Percentiles rank a stretch among this genome's conserved stretches.
These are phyloP conservation scores for Sordariomycetes sp. DNA, from an alignment of 2,329 filamentous ascomycete genomes.

Conservation along the genomic window DNA sequence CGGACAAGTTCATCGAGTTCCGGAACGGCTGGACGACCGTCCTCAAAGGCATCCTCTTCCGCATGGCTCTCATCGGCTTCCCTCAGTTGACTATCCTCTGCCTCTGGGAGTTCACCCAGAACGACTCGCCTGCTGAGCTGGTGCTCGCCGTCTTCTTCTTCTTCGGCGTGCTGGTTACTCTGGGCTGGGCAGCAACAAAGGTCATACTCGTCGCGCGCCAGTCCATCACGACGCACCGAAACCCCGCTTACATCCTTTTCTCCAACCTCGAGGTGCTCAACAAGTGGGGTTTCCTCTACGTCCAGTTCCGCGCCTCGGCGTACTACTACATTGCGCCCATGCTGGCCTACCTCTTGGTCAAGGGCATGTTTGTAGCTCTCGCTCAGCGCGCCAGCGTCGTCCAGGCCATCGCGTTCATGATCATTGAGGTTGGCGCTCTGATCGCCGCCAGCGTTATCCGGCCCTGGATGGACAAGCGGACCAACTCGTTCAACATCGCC, in stretches of 20 bases:
- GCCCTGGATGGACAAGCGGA: constrained; percentile 99
- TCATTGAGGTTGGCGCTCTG: constrained; percentile 72
- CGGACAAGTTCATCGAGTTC: constrained; percentile 85
- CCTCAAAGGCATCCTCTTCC: constrained; percentile 87
- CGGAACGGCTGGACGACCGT: constrained; percentile 89
- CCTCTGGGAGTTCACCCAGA: constrained; percentile 83
- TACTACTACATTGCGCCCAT: constrained; percentile 89
- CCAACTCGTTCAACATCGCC: constrained; percentile 90
- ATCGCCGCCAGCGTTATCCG: constrained; percentile 70
- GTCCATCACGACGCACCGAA: constrained; percentile 86
- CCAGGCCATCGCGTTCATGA: constrained; percentile 71
- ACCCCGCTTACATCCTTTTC: constrained; percentile 93
- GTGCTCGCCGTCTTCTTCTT: constrained; percentile 85
- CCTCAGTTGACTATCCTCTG: constrained; percentile 84
- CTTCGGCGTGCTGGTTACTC: constrained; percentile 64
- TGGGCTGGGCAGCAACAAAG: constrained; percentile 81
- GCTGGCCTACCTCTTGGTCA: constrained; percentile 70
- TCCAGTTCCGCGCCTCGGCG: constrained; percentile 89
- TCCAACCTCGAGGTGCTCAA: constrained; percentile 89
- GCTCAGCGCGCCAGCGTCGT: constrained; percentile 59
- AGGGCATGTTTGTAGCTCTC: constrained; percentile 81
- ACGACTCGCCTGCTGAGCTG: constrained; percentile 76
- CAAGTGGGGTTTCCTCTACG: constrained; percentile 97
- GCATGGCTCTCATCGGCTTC: constrained; percentile 80
- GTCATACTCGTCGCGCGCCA: constrained; percentile 82